Conservation (phyloP, 148 eudicot genomes). For the Oxyria digyna region DNA sequence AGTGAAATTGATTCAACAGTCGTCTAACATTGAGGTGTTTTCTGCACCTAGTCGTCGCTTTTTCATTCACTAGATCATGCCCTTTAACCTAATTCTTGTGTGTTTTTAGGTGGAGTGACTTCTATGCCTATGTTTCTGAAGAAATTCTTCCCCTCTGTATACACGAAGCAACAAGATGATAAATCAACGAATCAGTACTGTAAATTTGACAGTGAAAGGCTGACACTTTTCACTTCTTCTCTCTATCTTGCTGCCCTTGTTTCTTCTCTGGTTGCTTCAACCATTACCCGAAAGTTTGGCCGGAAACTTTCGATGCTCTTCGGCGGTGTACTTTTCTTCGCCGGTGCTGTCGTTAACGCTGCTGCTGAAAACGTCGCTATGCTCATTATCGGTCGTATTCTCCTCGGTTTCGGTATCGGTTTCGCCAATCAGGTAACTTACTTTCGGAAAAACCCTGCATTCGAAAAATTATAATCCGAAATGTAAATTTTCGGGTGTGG, state of each 20-base stretch:
- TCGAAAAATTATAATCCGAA: too few relatives aligned
- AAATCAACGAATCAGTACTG: slow-evolving; percentile 20
- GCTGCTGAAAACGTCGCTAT: slow-evolving; percentile 40
- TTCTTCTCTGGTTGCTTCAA: slow-evolving; percentile 29
- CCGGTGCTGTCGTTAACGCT: slow-evolving; percentile 46
- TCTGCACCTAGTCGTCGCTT: too few relatives aligned
- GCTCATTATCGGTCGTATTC: slow-evolving; percentile 56
- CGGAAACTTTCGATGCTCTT: slow-evolving; percentile 47
- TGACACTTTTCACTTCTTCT: slow-evolving; percentile 20
- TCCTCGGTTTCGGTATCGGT: slow-evolving; percentile 61
- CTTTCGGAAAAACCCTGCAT: too few relatives aligned
- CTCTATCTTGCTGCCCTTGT: slow-evolving; percentile 21
- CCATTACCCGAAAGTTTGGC: slow-evolving; percentile 40
- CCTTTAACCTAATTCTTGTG: too few relatives aligned
- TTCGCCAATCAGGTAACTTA: slow-evolving; percentile 52
- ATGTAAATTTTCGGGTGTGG: too few relatives aligned
- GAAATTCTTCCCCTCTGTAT: slow-evolving; percentile 16
- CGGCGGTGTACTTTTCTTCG: slow-evolving; percentile 44
- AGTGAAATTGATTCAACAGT: too few relatives aligned
- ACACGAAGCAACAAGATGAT: slow-evolving; percentile 9
- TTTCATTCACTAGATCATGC: too few relatives aligned
- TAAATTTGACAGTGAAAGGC: slow-evolving; percentile 18
- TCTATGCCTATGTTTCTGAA: slow-evolving; percentile 16
- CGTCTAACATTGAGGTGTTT: too few relatives aligned
- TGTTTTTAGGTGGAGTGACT: slow-evolving; percentile 25